Percentiles rank a stretch among this genome's conserved stretches.
phyloP scores from a whole-genome alignment of 2,329 filamentous ascomycete species.

The Ceratocystis colombiana region DNA sequence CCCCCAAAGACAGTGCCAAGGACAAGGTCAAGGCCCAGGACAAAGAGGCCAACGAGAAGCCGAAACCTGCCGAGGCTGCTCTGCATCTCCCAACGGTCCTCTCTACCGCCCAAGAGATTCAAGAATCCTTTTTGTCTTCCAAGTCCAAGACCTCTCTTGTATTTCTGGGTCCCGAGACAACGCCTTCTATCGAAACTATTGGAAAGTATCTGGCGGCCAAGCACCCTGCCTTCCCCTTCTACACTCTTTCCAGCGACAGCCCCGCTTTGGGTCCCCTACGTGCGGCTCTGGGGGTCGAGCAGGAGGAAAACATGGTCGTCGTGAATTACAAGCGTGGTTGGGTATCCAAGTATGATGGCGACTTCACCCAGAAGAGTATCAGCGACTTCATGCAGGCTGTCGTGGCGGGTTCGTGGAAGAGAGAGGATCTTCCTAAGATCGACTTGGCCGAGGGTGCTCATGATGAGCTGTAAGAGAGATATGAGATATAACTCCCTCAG shows the following conservation, averaged over 20 bases:
- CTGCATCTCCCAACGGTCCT: constrained; percentile 41
- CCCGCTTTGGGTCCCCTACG: background rate
- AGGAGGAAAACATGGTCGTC: constrained; percentile 50
- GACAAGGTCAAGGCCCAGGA: constrained; percentile 35
- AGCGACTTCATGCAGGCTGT: constrained; percentile 88
- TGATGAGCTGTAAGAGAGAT: constrained; percentile 27
- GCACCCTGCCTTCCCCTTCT: background rate
- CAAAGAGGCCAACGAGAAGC: constrained; percentile 36
- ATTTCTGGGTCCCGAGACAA: constrained; percentile 50
- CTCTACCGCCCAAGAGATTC: constrained; percentile 49
- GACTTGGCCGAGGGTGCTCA: constrained; percentile 39
- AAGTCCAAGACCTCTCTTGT: constrained; percentile 79
- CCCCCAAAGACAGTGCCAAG: constrained; percentile 36
- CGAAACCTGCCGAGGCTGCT: constrained; percentile 39
- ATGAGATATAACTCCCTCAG: background rate
- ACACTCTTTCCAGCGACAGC: background rate
- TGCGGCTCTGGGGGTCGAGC: background rate
- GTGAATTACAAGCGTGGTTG: constrained; percentile 77
- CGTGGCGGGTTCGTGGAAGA: constrained; percentile 74
- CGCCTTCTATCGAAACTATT: background rate
- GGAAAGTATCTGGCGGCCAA: constrained; percentile 9
- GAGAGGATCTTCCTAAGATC: constrained; percentile 60
- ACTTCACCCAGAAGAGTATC: constrained; percentile 51
- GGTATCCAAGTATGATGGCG: constrained; percentile 65
- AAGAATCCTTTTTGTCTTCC: constrained; percentile 59